Evolutionary conservation across 2,329 filamentous ascomycete species (phyloP).

Genomic region (Hymenoscyphus scutula): DNA sequence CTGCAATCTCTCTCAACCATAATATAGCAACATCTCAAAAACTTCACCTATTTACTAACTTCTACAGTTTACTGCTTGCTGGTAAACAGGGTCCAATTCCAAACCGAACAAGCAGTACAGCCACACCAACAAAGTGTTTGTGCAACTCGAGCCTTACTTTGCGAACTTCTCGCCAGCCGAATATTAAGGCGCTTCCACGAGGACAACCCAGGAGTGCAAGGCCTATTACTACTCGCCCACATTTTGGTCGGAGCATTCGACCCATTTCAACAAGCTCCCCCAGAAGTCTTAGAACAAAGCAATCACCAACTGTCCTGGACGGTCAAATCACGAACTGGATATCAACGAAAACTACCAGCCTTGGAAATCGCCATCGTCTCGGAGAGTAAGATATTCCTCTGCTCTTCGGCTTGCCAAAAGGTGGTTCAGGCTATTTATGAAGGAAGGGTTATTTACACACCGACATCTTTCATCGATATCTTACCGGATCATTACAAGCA

Average conservation of each 20-base stretch:
- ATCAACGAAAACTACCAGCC: slow-evolving; percentile 59
- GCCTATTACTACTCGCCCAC: slow-evolving; percentile 71
- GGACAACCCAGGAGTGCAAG: slow-evolving; percentile 67
- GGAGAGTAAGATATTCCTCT: slow-evolving; percentile 75
- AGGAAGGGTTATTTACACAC: slow-evolving; percentile 78
- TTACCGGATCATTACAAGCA: slow-evolving; percentile 84
- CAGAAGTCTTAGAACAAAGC: slow-evolving; percentile 60
- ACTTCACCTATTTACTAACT: neutral
- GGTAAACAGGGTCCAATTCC: slow-evolving; percentile 77
- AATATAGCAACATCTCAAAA: neutral
- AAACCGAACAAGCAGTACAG: slow-evolving; percentile 72
- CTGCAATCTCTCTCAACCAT: too few species aligned
- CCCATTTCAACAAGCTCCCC: slow-evolving; percentile 79
- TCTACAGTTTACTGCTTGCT: slow-evolving; percentile 72
- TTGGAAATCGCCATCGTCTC: slow-evolving; percentile 81
- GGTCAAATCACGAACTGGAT: slow-evolving; percentile 43
- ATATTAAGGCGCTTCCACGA: slow-evolving; percentile 77
- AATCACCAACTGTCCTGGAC: slow-evolving; percentile 38
- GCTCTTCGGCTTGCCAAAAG: slow-evolving; percentile 74
- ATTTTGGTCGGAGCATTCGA: slow-evolving; percentile 82
- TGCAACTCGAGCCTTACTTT: slow-evolving; percentile 72
- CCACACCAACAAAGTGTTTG: slow-evolving; percentile 80
- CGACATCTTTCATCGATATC: slow-evolving; percentile 77
- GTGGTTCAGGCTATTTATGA: slow-evolving; percentile 81
- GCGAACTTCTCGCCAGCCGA: slow-evolving; percentile 76